Conservation (phyloP, 441 rosid species). For the Corymbia citriodora region DNA sequence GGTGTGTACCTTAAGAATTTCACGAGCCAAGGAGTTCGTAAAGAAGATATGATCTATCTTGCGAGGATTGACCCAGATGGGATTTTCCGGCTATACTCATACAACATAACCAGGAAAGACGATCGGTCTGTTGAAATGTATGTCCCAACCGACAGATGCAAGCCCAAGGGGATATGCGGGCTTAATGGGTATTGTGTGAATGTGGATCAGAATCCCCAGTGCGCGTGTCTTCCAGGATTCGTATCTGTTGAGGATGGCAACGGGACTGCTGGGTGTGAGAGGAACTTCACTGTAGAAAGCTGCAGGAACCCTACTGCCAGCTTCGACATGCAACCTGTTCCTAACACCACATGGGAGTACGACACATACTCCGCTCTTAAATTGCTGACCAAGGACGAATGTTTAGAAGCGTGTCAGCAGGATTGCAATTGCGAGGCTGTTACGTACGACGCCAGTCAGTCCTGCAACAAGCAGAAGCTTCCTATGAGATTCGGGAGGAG, state of each 20-base stretch:
- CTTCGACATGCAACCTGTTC: neutral
- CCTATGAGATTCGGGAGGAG: conserved; percentile 26
- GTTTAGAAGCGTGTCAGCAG: conserved; percentile 7
- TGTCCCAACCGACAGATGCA: neutral
- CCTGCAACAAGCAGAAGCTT: conserved; percentile 17
- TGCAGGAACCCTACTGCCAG: neutral
- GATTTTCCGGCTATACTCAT: conserved; percentile 21
- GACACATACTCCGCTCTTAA: neutral
- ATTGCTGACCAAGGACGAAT: neutral
- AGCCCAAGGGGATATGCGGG: conserved; percentile 15
- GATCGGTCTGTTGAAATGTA: neutral
- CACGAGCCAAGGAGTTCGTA: neutral
- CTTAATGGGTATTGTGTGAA: conserved; percentile 16
- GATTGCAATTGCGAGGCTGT: conserved; percentile 30
- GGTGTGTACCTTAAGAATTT: neutral
- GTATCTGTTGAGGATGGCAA: neutral
- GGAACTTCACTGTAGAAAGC: neutral
- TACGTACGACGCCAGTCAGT: neutral
- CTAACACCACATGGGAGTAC: neutral
- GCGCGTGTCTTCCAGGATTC: conserved; percentile 21
- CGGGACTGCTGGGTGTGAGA: neutral
- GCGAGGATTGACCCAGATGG: conserved; percentile 20
- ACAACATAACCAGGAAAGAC: neutral
- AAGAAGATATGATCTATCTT: neutral
- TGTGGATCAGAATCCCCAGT: neutral